phyloP scores from a whole-genome alignment of 2,329 filamentous ascomycete genomes.

The Fusarium sp. region DNA sequence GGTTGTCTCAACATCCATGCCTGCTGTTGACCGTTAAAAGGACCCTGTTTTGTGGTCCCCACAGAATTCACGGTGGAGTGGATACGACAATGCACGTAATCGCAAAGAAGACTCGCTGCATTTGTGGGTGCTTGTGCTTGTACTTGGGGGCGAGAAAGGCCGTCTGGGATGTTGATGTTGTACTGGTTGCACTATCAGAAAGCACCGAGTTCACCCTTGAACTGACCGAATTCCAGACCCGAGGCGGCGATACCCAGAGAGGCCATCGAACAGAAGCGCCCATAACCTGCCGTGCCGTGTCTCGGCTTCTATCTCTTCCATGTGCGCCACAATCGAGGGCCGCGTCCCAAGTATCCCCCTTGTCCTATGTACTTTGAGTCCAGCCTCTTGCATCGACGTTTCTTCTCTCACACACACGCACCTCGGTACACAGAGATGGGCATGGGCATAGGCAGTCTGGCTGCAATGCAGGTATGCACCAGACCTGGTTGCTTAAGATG shows the following conservation, averaged over 20 bases:
- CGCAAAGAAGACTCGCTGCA: not conserved
- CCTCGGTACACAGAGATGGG: conserved; percentile 10
- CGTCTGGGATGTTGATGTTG: not conserved
- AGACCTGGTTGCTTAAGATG: conserved; percentile 41
- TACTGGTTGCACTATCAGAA: not conserved
- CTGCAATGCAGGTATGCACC: conserved; percentile 31
- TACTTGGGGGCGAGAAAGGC: not conserved
- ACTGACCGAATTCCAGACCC: not conserved
- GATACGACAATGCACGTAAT: conserved; percentile 22
- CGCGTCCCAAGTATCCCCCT: conserved; percentile 4
- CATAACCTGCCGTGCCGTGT: conserved; percentile 16
- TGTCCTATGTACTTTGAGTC: conserved; percentile 5
- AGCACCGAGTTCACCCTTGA: not conserved
- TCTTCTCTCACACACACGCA: conserved; percentile 5
- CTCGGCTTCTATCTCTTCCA: conserved; percentile 20
- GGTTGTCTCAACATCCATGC: conserved; percentile 14
- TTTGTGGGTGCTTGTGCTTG: not conserved
- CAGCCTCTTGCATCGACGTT: conserved; percentile 2
- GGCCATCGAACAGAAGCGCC: not conserved
- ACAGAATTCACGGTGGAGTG: conserved; percentile 25
- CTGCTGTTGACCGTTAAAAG: conserved; percentile 25
- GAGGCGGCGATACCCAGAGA: conserved; percentile 1
- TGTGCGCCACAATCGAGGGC: conserved; percentile 23
- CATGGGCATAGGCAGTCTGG: conserved; percentile 3
- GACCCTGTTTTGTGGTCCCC: conserved; percentile 21